A percentile compares a stretch with the other conserved stretches of the same genome.
Conservation (phyloP, 495 filamentous ascomycete species). For the Aspergillus bridgeri region DNA sequence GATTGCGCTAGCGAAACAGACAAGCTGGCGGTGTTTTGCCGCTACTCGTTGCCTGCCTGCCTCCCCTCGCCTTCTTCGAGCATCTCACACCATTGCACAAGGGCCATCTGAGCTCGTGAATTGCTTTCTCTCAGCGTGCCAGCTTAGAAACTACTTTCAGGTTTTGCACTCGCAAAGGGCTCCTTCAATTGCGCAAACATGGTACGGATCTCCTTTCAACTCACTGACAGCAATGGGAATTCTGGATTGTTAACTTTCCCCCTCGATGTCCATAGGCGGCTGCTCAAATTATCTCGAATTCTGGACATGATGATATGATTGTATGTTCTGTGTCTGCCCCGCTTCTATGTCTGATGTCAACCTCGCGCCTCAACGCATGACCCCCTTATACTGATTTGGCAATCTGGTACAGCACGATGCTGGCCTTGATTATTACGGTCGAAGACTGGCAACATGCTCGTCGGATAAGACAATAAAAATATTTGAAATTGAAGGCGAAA, state of each 20-base stretch:
- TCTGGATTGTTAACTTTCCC: conserved; percentile 16
- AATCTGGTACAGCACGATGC: conserved; percentile 75
- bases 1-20: conserved; percentile 25
- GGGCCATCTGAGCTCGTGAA: background rate
- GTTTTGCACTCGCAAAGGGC: background rate
- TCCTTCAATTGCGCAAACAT: conserved; percentile 3
- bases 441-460: conserved; percentile 93
- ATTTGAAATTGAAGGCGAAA: conserved; percentile 94
- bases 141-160: background rate
- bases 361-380: background rate
- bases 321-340: conserved; percentile 53
- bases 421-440: conserved; percentile 96
- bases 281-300: conserved; percentile 79
- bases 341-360: background rate
- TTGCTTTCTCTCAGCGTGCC: background rate
- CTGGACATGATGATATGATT: conserved; percentile 99
- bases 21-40: conserved; percentile 30
- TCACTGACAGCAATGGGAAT: background rate
- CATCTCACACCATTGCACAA: background rate
- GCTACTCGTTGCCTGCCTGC: conserved; percentile 3
- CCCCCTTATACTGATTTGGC: conserved; percentile 2
- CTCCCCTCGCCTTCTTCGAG: background rate
- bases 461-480: conserved; percentile 99
- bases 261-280: conserved; percentile 48
- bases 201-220: conserved; percentile 2